Conservation (phyloP, 148 eudicot genomes). For the Pouteria glomerata region DNA sequence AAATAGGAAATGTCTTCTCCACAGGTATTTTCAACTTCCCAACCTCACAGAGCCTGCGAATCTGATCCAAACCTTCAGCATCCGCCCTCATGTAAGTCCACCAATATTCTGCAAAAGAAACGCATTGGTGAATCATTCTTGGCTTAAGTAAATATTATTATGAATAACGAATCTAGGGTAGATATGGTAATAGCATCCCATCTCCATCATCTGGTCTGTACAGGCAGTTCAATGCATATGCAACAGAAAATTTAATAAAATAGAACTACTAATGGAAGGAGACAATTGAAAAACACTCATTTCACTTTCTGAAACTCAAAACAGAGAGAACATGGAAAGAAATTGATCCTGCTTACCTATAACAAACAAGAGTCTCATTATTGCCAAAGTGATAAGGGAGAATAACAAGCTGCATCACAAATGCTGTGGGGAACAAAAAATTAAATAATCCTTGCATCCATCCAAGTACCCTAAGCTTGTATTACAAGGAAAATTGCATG, state of each 20-base stretch:
- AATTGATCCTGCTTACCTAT: not conserved
- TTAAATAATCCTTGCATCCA: no score
- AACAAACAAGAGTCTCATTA: no score
- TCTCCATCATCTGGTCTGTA: not conserved
- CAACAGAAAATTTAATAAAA: not conserved
- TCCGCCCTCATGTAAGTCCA: conserved; percentile 97
- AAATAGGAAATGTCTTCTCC: conserved; percentile 69
- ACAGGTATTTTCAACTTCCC: conserved; percentile 89
- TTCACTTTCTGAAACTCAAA: not conserved
- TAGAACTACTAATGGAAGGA: not conserved
- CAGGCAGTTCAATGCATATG: not conserved
- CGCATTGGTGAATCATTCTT: not conserved
- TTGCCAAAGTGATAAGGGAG: not conserved
- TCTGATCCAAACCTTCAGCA: conserved; percentile 81
- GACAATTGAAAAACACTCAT: not conserved
- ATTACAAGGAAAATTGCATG: no score
- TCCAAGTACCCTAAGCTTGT: not conserved
- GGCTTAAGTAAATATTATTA: not conserved
- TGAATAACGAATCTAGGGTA: no score
- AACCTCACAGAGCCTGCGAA: conserved; percentile 53
- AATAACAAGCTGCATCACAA: not conserved
- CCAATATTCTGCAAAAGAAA: conserved; percentile 54
- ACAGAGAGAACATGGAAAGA: not conserved
- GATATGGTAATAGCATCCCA: not conserved
- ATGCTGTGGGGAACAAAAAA: not conserved